Conservation (phyloP, 2,329 filamentous ascomycete species). For the Chalaropsis ovoidea region DNA sequence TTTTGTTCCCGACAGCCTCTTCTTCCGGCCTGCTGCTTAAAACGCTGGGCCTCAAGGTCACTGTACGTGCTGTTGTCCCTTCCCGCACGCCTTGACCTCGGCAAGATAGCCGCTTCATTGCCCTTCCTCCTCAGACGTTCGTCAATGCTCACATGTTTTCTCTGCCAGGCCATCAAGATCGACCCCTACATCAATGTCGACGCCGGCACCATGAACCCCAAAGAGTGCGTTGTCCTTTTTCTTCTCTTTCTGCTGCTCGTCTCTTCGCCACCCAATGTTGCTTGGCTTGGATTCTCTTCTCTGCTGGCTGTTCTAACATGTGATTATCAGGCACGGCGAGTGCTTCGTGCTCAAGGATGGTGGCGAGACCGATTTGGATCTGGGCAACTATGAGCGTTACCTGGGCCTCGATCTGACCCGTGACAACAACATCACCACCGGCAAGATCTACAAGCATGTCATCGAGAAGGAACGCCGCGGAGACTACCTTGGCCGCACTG, state of each 20-base stretch:
- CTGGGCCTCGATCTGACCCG: conserved; percentile 64
- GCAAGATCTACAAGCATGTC: conserved; percentile 87
- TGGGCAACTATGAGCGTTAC: conserved; percentile 46
- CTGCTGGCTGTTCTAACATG: conserved; percentile 1
- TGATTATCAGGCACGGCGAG: conserved; percentile 60
- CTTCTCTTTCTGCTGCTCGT: background rate
- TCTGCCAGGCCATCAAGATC: conserved; percentile 37
- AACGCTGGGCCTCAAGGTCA: conserved; percentile 66
- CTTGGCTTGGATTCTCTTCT: background rate
- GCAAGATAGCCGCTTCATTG: conserved; percentile 10
- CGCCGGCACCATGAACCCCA: conserved; percentile 33
- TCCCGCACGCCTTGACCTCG: background rate
- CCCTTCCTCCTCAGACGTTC: conserved; percentile 39
- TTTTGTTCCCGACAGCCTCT: conserved; percentile 43
- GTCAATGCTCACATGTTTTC: conserved; percentile 49
- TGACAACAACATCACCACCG: conserved; percentile 94
- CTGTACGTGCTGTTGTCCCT: conserved; percentile 35
- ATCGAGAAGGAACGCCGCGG: conserved; percentile 58
- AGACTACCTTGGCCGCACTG: conserved; percentile 79
- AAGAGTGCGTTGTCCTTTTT: conserved; percentile 30
- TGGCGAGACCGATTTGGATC: conserved; percentile 50
- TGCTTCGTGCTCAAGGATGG: conserved; percentile 80
- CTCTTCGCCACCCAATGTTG: too few species aligned
- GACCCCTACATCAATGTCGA: conserved; percentile 41
- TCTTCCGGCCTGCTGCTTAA: conserved; percentile 57